Conservation (phyloP, 495 filamentous ascomycete genomes). For the Hypoxylon crocopeplum region DNA sequence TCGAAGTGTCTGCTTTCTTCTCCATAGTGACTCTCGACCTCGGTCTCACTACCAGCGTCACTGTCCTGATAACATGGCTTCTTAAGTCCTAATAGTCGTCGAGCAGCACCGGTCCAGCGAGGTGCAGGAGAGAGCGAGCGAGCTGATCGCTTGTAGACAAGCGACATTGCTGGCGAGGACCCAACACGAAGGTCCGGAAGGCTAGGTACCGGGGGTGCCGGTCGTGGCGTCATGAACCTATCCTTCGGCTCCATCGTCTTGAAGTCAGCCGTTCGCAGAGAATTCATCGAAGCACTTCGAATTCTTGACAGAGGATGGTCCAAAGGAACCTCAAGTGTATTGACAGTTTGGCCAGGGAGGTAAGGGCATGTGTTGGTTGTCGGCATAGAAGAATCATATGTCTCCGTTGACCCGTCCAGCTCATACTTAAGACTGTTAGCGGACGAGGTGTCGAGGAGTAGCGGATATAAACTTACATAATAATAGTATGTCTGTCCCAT, state of each 20-base stretch:
- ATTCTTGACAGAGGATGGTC: constrained; percentile 60
- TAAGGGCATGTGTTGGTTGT: constrained; percentile 83
- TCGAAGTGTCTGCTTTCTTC: constrained; percentile 26
- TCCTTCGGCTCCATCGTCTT: constrained; percentile 81
- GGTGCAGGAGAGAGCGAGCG: constrained; percentile 57
- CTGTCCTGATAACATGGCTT: constrained; percentile 16
- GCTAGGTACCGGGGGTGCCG: constrained; percentile 60
- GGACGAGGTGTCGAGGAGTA: constrained; percentile 14
- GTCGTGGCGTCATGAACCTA: constrained; percentile 73
- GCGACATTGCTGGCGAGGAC: constrained; percentile 60
- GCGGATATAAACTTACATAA: constrained; percentile 67
- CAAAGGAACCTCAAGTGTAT: constrained; percentile 79
- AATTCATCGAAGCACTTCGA: constrained; percentile 60
- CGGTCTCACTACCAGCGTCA: constrained; percentile 32
- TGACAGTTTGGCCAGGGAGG: constrained; percentile 84
- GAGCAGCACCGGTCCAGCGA: constrained; percentile 50
- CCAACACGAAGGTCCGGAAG: constrained; percentile 54
- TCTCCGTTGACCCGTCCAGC: constrained; percentile 75
- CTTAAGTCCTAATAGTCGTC: constrained; percentile 51
- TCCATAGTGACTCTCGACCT: constrained; percentile 24
- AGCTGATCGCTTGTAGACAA: constrained; percentile 54
- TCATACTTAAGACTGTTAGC: constrained; percentile 67
- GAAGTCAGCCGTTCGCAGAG: constrained; percentile 56
- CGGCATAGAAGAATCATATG: constrained; percentile 71
- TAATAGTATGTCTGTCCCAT: constrained; percentile 97